Evolutionary conservation across 2,329 filamentous ascomycete species (phyloP).

Genomic region (Apiospora rasikravindrae): DNA sequence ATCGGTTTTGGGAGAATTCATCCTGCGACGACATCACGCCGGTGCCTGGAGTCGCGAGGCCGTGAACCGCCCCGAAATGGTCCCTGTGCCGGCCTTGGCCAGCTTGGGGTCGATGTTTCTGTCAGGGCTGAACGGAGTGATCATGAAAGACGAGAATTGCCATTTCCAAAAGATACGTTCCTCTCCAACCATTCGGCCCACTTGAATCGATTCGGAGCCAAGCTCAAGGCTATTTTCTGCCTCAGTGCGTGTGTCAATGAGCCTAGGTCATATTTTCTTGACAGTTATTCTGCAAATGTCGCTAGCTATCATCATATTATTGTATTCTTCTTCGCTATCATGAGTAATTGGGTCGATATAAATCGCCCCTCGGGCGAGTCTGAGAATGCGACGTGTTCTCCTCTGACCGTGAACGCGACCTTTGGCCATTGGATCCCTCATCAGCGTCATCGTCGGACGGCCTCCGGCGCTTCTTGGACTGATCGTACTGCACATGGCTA

Average conservation of each 20-base stretch:
- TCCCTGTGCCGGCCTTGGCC: neutral
- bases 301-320: neutral
- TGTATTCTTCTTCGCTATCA: neutral
- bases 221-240: neutral
- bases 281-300: neutral
- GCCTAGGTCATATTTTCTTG: neutral
- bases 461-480: constrained; percentile 16
- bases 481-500: constrained; percentile 71
- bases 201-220: neutral
- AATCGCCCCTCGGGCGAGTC: constrained; percentile 1
- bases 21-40: constrained; percentile 46
- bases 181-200: neutral
- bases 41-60: constrained; percentile 45
- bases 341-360: neutral
- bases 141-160: neutral
- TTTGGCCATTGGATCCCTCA: neutral
- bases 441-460: neutral
- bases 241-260: neutral
- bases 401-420: neutral
- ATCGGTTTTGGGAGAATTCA: constrained; percentile 42
- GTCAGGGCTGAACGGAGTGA: too few species aligned
- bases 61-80: constrained; percentile 42
- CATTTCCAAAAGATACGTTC: neutral
- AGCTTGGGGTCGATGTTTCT: neutral
- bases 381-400: neutral